These are phyloP conservation scores for Russula ochroleuca DNA, from an alignment of 768 basidiomycete species.

Conservation along the genomic window DNA sequence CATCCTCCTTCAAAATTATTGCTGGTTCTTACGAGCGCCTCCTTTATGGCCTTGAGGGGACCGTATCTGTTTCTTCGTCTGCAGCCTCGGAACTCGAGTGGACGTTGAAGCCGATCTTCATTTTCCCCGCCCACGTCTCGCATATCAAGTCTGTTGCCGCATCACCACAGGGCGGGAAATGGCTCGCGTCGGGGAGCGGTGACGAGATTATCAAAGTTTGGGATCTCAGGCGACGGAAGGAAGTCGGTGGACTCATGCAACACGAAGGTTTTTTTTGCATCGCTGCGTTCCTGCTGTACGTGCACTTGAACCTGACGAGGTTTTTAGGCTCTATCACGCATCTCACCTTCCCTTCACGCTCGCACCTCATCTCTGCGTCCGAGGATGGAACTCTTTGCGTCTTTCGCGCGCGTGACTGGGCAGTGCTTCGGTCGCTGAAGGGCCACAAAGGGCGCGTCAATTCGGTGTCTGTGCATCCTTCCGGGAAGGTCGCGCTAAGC, in stretches of 20 bases:
- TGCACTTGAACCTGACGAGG: neutral
- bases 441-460: constrained; percentile 95
- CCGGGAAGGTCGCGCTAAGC: constrained; percentile 84
- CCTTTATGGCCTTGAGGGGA: constrained; percentile 82
- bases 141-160: constrained; percentile 89
- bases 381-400: constrained; percentile 89
- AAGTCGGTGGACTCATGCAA: constrained; percentile 91
- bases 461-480: constrained; percentile 85
- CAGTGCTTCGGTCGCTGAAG: constrained; percentile 77
- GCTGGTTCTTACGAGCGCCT: constrained; percentile 96
- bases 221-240: constrained; percentile 88
- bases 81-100: constrained; percentile 33
- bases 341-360: constrained; percentile 79
- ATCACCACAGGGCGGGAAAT: constrained; percentile 86
- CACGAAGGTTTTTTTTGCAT: constrained; percentile 65
- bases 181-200: constrained; percentile 92
- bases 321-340: constrained; percentile 83
- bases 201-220: constrained; percentile 97
- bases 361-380: constrained; percentile 86
- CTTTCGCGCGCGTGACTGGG: constrained; percentile 93
- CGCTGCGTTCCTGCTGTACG: constrained; percentile 15
- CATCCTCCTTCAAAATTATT: constrained; percentile 74
- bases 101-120: constrained; percentile 75
- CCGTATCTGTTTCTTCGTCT: constrained; percentile 39
- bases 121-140: constrained; percentile 95